These are phyloP conservation scores for Rhizopus arrhizus DNA, from an alignment of 371 early-diverging fungal genomes.

Conservation along the genomic window DNA sequence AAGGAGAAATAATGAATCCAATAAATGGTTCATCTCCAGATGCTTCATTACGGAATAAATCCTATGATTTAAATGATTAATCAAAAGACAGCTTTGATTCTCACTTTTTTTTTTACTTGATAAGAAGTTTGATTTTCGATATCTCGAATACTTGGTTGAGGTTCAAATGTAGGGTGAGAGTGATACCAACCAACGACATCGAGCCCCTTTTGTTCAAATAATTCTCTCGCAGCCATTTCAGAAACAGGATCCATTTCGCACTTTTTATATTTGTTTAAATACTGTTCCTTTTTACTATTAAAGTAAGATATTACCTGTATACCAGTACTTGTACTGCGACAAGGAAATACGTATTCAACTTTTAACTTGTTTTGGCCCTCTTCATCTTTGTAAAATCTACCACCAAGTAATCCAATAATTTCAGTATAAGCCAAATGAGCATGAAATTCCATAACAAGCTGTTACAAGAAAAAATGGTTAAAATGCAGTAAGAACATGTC, in stretches of 20 bases:
- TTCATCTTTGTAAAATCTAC: constrained; percentile 52
- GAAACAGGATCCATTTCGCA: constrained; percentile 85
- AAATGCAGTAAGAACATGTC: background rate
- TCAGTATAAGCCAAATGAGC: constrained; percentile 82
- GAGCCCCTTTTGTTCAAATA: constrained; percentile 68
- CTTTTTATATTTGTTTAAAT: constrained; percentile 29
- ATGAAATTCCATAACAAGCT: constrained; percentile 87
- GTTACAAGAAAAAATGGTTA: constrained; percentile 2
- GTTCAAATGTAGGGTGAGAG: constrained; percentile 47
- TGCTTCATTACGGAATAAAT: constrained; percentile 55
- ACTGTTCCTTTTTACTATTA: background rate
- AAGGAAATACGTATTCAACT: constrained; percentile 62
- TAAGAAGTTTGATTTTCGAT: constrained; percentile 82
- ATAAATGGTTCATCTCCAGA: constrained; percentile 79
- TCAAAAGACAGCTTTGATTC: no score
- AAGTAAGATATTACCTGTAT: constrained; percentile 53
- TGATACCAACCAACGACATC: constrained; percentile 80
- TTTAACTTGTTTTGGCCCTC: constrained; percentile 47
- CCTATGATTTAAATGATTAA: constrained; percentile 16
- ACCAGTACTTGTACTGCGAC: constrained; percentile 68
- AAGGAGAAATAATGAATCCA: constrained; percentile 77
- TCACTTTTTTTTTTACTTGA: constrained; percentile 45
- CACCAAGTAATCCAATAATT: constrained; percentile 86
- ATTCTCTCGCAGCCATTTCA: constrained; percentile 73
- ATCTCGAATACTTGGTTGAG: constrained; percentile 53